phyloP scores from a whole-genome alignment of 805 yeast species.

The Lachancea waltii region DNA sequence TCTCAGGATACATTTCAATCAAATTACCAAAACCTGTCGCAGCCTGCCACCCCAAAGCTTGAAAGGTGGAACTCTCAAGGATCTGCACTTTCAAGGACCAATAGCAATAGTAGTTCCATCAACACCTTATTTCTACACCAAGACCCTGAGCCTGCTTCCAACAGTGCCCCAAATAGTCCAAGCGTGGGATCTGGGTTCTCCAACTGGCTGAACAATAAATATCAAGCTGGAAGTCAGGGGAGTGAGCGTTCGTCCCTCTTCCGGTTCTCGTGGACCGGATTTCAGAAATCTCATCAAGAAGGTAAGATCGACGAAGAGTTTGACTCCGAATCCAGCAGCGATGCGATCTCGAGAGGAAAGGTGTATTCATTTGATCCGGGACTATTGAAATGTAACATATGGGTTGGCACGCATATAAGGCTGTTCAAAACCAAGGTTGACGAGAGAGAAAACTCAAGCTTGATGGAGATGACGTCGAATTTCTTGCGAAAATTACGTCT shows the following conservation, averaged over 20 bases:
- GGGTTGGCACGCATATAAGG: slow-evolving; percentile 45
- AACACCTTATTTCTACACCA: slow-evolving; percentile 15
- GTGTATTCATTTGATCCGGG: slow-evolving; percentile 28
- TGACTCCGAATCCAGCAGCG: slow-evolving; percentile 9
- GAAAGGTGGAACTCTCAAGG: slow-evolving; percentile 29
- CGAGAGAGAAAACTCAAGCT: slow-evolving; percentile 36
- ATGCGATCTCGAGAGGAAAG: not conserved
- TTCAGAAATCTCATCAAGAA: slow-evolving; percentile 19
- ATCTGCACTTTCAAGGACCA: slow-evolving; percentile 24
- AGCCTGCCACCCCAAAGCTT: slow-evolving; percentile 19
- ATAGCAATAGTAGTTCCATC: slow-evolving; percentile 19
- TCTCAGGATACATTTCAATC: slow-evolving; percentile 4
- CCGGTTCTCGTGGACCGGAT: slow-evolving; percentile 33
- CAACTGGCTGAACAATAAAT: slow-evolving; percentile 42
- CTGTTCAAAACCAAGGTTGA: slow-evolving; percentile 44
- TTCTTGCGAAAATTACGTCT: slow-evolving; percentile 35
- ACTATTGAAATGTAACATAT: slow-evolving; percentile 39
- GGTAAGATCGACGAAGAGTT: slow-evolving; percentile 17
- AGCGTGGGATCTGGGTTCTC: slow-evolving; percentile 47
- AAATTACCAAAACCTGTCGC: slow-evolving; percentile 6
- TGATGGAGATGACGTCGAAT: slow-evolving; percentile 36
- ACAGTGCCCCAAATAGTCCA: slow-evolving; percentile 57
- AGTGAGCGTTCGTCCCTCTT: slow-evolving; percentile 43
- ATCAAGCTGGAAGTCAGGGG: slow-evolving; percentile 62
- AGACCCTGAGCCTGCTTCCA: slow-evolving; percentile 41